These are phyloP conservation scores for Thielaviopsis ethacetica DNA, from an alignment of 2,329 filamentous ascomycete genomes.

Conservation along the genomic window DNA sequence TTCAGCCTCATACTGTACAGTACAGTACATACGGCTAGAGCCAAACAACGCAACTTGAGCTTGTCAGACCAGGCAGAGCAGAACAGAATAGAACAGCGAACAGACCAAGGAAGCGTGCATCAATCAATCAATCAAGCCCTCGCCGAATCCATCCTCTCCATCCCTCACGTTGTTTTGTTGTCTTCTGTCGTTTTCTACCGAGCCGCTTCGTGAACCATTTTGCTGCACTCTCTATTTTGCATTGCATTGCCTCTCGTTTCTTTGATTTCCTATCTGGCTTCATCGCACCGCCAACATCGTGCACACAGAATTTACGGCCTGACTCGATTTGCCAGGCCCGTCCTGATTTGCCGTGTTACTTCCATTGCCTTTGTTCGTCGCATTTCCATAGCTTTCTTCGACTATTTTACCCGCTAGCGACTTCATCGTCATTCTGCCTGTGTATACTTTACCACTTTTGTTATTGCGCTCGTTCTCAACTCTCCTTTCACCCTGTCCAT, in stretches of 20 bases:
- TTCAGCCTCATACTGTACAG: too few relatives aligned
- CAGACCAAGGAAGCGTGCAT: too few relatives aligned
- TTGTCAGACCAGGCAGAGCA: too few relatives aligned
- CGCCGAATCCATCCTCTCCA: background rate
- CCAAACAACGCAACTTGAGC: too few relatives aligned
- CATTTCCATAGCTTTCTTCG: background rate
- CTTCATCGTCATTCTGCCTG: background rate
- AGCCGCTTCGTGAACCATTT: background rate
- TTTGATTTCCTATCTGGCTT: background rate
- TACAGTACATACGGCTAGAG: too few relatives aligned
- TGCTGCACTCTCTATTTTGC: background rate
- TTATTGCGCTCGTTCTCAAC: background rate
- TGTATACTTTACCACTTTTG: background rate
- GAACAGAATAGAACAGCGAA: too few relatives aligned
- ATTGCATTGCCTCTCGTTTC: background rate
- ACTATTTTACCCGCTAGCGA: background rate
- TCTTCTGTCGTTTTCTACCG: background rate
- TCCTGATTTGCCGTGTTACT: background rate
- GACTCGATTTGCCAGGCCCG: background rate
- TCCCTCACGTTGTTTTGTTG: background rate
- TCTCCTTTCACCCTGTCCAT: too few relatives aligned
- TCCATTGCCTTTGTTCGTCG: background rate
- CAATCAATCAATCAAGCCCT: too few relatives aligned
- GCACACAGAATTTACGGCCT: background rate
- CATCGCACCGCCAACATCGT: background rate